Evolutionary conservation across 257 asterid genomes (phyloP).

Genomic region (Cruciata laevipes): DNA sequence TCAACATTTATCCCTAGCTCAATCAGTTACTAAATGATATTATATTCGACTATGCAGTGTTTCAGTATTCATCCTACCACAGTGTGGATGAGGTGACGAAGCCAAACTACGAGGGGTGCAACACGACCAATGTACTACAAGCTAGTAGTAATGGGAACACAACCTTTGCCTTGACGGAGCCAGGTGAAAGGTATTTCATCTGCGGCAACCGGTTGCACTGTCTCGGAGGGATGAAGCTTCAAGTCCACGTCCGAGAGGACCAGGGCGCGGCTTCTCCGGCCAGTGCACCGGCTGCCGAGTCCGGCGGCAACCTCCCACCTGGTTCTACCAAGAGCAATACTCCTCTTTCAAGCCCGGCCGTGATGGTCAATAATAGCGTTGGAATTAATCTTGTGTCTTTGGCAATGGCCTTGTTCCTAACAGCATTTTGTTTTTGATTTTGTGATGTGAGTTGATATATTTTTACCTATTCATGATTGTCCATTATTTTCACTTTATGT

Average conservation of each 20-base stretch:
- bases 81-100: conserved; percentile 48
- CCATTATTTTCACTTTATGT: too few relatives aligned
- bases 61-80: conserved; percentile 56
- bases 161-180: conserved; percentile 26
- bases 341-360: conserved; percentile 29
- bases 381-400: conserved; percentile 9
- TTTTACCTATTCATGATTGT: too few relatives aligned
- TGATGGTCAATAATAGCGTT: background rate
- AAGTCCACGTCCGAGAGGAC: conserved; percentile 28
- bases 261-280: conserved; percentile 22
- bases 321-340: conserved; percentile 48
- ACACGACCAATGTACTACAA: conserved; percentile 52
- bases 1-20: too few relatives aligned
- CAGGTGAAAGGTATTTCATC: conserved; percentile 55
- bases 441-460: background rate
- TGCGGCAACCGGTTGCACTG: conserved; percentile 73
- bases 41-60: conserved; percentile 33
- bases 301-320: conserved; percentile 29
- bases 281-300: conserved; percentile 28
- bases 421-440: background rate
- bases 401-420: background rate
- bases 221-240: conserved; percentile 81
- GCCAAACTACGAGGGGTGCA: conserved; percentile 52
- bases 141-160: conserved; percentile 70
- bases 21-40: too few relatives aligned